Base-by-base conservation (phyloP, 2,329 filamentous ascomycete genomes). In the Davidsoniella australis region DNA sequence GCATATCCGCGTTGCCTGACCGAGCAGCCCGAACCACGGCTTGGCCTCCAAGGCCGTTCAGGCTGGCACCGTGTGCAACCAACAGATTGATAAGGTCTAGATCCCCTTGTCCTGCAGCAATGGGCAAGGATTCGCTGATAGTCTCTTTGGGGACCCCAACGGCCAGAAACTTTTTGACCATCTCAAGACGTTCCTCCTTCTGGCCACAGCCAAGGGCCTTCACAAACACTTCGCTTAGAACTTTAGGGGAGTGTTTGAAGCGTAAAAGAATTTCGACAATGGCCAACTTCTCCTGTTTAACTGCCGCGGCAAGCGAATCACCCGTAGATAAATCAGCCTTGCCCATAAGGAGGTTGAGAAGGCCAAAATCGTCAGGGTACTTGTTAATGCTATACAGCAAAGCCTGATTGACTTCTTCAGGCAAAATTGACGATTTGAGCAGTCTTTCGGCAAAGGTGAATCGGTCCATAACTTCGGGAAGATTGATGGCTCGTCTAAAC, bases 21-120 rank as follows among this genome's bases (percentile, higher is more conserved):
- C 68, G 65, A 29, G 71, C 75, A 0, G 74, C 72, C 54, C 73
- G 69, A 1, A 76, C 63, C 7, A 78, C 64, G 2, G 72, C 70
- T 49, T 74, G 68, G 4, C 73, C 72, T 23, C 70, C 67, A 8
- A 68, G 68, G 41, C 69, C 66, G 2, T 72, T 67, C 2, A 71
- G 65, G 41, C 63, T 70, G 1, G 71, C 74, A 1, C 73, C 73
- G 43, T 74, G 64, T 7, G 66, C 61, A 46, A 76, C 66, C 6
- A 78, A 63, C 1, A 74, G 59, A 26, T 66, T 65, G 14, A 71
- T 70, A 1, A 76, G 66, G 6, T 64, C 61, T 7, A 75, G 52
- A 53, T 78, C 74, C 1, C 71, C 71, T 16, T 75, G 71, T 0
- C 68, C 62, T 0, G 72, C 70, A 1, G 73, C 73, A 1, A 66